Conservation (phyloP, 164 flowering plant species). For the Brasenia schreberi region DNA sequence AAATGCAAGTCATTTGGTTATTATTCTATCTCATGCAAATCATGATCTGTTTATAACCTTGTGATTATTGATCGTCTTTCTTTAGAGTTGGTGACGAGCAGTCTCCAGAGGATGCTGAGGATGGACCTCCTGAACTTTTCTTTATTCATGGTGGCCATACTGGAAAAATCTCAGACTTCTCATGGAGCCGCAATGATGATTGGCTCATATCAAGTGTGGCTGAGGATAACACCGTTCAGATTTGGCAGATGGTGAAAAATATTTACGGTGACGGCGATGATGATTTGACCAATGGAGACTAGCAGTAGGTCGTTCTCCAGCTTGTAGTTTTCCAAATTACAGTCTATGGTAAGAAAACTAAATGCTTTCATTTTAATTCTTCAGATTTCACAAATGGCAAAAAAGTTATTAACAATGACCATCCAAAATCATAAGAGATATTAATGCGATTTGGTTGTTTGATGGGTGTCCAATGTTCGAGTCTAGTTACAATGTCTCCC, state of each 20-base stretch:
- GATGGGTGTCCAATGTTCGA: too few species aligned
- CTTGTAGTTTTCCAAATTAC: too few species aligned
- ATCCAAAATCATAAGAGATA: too few species aligned
- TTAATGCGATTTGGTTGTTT: too few species aligned
- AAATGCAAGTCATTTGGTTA: too few species aligned
- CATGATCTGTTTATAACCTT: neutral
- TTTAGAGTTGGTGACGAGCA: conserved; percentile 93
- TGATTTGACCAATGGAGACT: neutral
- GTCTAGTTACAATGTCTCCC: too few species aligned
- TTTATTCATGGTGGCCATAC: conserved; percentile 95
- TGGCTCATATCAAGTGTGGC: conserved; percentile 91
- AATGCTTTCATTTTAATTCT: too few species aligned
- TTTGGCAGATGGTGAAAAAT: conserved; percentile 87
- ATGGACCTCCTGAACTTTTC: conserved; percentile 92
- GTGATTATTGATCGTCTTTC: neutral
- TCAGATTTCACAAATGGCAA: too few species aligned
- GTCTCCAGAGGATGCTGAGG: conserved; percentile 73
- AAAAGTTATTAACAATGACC: too few species aligned
- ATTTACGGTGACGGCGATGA: conserved; percentile 58
- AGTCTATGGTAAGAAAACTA: too few species aligned
- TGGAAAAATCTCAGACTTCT: conserved; percentile 80
- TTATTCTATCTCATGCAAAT: neutral
- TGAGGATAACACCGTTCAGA: conserved; percentile 83
- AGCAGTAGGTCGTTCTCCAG: too few species aligned
- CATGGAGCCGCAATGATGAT: conserved; percentile 74